Percentiles rank a stretch among this genome's conserved stretches.
Conservation (phyloP, 352 stramenopile genomes). For the Pythium dissimile region DNA sequence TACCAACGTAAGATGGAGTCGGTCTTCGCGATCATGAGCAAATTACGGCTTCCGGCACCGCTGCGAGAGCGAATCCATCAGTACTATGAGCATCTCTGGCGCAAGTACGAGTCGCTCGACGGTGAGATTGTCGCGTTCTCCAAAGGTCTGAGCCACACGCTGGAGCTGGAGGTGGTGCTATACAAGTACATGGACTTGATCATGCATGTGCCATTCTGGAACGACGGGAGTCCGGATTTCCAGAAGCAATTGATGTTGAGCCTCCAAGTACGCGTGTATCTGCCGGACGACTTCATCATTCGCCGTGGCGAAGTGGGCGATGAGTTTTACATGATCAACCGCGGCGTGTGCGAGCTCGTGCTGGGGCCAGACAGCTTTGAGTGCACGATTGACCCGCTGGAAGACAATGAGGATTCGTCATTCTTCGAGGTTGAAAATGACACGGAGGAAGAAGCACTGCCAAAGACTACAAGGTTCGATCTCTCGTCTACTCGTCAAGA, state of each 20-base stretch:
- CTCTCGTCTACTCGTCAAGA: not conserved
- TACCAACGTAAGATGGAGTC: conserved; percentile 69
- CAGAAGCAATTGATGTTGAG: conserved; percentile 58
- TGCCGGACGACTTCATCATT: conserved; percentile 75
- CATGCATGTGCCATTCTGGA: conserved; percentile 57
- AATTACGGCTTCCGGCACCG: conserved; percentile 37
- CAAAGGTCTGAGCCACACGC: conserved; percentile 43
- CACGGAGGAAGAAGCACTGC: not conserved
- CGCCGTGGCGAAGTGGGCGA: conserved; percentile 48
- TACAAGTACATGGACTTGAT: conserved; percentile 76
- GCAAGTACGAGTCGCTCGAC: conserved; percentile 64
- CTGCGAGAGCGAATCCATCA: conserved; percentile 57
- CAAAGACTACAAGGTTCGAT: not conserved
- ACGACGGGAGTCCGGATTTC: conserved; percentile 52
- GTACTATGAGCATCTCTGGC: conserved; percentile 67
- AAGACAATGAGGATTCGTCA: not conserved
- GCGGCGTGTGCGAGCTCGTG: conserved; percentile 45
- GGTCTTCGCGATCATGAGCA: conserved; percentile 51
- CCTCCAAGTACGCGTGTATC: conserved; percentile 58
- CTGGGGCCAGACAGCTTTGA: conserved; percentile 27
- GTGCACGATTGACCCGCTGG: conserved; percentile 10
- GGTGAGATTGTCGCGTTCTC: conserved; percentile 49
- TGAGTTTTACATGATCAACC: conserved; percentile 74
- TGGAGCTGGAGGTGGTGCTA: conserved; percentile 53
- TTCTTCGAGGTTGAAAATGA: not conserved